Base-by-base conservation (phyloP, 345 rosid species). In the Citrus cavaleriei region DNA sequence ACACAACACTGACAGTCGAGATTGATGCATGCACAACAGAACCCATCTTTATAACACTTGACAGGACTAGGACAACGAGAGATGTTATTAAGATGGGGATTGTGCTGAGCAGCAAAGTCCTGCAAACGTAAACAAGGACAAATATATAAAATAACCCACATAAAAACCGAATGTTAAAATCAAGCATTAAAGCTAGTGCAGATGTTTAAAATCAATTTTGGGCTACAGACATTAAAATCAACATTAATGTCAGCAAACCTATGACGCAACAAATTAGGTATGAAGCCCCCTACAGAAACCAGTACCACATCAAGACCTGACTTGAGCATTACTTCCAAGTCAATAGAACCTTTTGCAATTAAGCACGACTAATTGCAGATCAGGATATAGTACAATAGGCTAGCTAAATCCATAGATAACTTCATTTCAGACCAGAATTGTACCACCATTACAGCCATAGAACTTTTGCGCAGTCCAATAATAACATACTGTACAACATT, bases 81-180 rank as follows among this genome's bases (percentile, higher is more conserved):
- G 98, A 83, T 54, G 81, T 18, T 59, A 93, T 88, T 90, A 93
- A 83, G 80, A 92, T 72, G 2, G 98, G 98, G 62, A 96, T 85
- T 28, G 99, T 96, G 67, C 78, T 61, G 24, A 96, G 97, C 79
- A 96, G 89, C 88, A 96, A 84, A 79, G 86, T 91, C 98, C 98
- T 96, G 90, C 85, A 1, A 85, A 78, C 18, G 59, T 7, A 40
- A 65, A 27, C 2, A 46, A 19, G n/a, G 22, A 28, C 78, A 46
- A 78, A 2, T 16, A 42, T 58, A 65, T 51, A 6, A 64, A 32
- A 59, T 55, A 65, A 72, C 57, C 68, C 74, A 73, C 73, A 68
- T 58, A 28, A 66, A 66, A 62, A 35, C 46, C 19, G 70, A 58
- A 32, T 35, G 57, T 49, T 35, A 35, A 35, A 35, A 35, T 35